Conservation (phyloP, 108 stramenopile genomes). For the Fistulifera pelliculosa region DNA sequence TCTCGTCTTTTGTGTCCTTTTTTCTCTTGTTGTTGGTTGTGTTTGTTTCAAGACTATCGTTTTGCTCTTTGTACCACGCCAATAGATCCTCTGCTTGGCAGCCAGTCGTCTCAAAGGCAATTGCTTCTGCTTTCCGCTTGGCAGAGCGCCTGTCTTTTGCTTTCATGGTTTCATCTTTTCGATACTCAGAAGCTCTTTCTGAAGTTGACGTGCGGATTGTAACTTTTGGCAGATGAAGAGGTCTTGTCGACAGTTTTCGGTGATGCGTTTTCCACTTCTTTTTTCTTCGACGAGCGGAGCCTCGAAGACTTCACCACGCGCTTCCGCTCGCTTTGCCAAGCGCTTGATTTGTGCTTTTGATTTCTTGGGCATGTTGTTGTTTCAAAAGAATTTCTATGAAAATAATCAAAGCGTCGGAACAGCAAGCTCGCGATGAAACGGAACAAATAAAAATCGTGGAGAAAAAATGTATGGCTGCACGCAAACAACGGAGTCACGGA, state of each 20-base stretch:
- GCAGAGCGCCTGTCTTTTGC: constrained; percentile 67
- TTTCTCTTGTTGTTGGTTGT: constrained; percentile 3
- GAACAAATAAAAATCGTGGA: no score
- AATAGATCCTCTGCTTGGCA: constrained; percentile 23
- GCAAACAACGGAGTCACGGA: no score
- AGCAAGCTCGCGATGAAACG: no score
- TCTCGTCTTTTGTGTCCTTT: constrained; percentile 1
- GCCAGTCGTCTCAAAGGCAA: constrained; percentile 51
- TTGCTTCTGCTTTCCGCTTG: constrained; percentile 68
- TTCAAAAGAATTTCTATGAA: no score
- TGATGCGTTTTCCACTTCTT: constrained; percentile 10
- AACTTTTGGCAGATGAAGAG: constrained; percentile 4
- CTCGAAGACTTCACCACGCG: constrained; percentile 57
- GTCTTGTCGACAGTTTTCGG: constrained; percentile 12
- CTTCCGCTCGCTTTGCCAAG: constrained; percentile 55
- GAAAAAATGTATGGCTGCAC: no score
- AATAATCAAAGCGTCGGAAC: no score
- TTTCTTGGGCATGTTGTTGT: constrained; percentile 33
- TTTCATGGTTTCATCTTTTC: constrained; percentile 33
- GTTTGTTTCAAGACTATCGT: constrained; percentile 2
- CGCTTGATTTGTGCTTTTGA: constrained; percentile 72
- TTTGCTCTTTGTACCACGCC: constrained; percentile 28
- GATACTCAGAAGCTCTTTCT: constrained; percentile 29
- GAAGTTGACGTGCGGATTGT: constrained; percentile 23
- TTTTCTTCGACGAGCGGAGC: constrained; percentile 3